Base-by-base conservation (phyloP, 305 asterid genomes). In the Andrographis paniculata region DNA sequence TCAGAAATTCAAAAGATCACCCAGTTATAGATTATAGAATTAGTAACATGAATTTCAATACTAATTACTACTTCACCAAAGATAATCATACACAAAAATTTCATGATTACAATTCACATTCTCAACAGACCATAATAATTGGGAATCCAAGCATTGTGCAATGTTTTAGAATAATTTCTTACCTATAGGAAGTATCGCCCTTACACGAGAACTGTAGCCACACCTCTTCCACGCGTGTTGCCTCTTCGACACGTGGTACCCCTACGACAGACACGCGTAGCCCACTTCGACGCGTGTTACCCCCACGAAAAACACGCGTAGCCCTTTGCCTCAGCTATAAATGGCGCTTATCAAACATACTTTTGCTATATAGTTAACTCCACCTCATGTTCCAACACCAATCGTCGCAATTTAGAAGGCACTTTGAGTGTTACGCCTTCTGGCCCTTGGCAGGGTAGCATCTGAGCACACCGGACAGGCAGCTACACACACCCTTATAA, bases 321-420 rank as follows among this genome's bases (percentile, higher is more conserved):
- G 73, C 87, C 99, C 71, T 91, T 91, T 45, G 83, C 99, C 78
- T 91, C 99, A 3, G 95, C 99, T 95, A 87, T 87, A 72, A 83
- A 83, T 50, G 99, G 96, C 72, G 87, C 87, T 64, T 87, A 87
- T 83, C 94, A 70, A 58, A 91, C 77, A 59, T 91, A 91, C 60
- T 83, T 91, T 64, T 91, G 96, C 3, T 96, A 57, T 60, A 91
- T 87, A 49, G 95, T 86, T 67, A 91, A 61, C 22, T 81, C 96
- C 1, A 83, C 99, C 72, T 91, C 87, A 70, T 91, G 95, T 58
- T 91, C 87, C 0, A 78, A 79, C 0, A 82, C 93, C 53, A 81
- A 59, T 51, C 75, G 78, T 38, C 75, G 82, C 65, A 81, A 71
- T 59, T 64, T 70, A 58, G 54, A 38, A 0, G 74, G 76, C 20